Evolutionary conservation across 2,329 filamentous ascomycete genomes (phyloP), one percentile per base, ranked within the genome.

Genomic region (Penicillium sp.): DNA sequence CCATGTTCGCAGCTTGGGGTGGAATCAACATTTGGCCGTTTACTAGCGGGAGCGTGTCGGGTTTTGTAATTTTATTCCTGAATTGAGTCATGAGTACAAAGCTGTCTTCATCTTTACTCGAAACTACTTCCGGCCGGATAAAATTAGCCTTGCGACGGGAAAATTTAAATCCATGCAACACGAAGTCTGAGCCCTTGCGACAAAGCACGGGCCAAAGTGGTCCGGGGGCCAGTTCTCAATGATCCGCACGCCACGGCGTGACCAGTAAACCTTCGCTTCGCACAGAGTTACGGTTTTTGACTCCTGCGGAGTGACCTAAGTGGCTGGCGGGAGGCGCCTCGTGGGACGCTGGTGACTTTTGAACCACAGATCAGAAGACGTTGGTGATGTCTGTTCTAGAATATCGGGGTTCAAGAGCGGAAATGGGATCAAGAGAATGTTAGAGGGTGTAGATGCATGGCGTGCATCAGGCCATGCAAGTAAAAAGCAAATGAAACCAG

Each of bases 271-370:
- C 33, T 42, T 45, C 23, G 49, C 33, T 42, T 45, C 23, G 49
- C 43, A 26, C 30, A 20, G 27, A 24, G 15, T 42, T 34, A 26
- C 12, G 27, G 15, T 40, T 26, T 26, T 8, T 27, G 21, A 53
- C 26, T 32, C 36, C 40, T 43, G 44, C 30, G 23, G n/a, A n/a
- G 48, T 61, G 59, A 61, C 50, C 43, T 58, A 52, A 55, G 57
- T 44, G 55, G 57, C 59, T 40, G 44, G 34, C 55, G 55, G 57
- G 53, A 61, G 54, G 54, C 42, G 52, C 51, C 57, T 52, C 41
- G 39, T 48, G 53, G 52, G 41, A 29, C 39, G 34, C 33, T 34
- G 20, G 15, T 39, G 46, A 51, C 46, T 42, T 29, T 10, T 26
- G 26, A 18, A n/a, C 39, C 3, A 18, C 4, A 15, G 39, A 42